Conservation (phyloP, 306 rosid genomes). For the Prunus kanzakura region DNA sequence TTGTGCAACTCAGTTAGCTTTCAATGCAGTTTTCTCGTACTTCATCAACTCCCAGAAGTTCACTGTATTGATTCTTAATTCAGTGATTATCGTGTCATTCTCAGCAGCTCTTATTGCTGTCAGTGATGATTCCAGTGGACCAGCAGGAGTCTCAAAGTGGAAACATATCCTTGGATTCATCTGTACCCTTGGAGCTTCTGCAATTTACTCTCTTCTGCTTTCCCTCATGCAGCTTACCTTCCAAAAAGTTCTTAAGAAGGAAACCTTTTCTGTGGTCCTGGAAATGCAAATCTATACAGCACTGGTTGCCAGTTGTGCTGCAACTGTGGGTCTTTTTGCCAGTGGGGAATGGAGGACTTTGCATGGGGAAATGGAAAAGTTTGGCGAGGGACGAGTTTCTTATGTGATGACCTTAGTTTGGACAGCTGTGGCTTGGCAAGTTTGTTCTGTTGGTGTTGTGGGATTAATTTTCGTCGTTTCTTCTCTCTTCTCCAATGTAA, state of each 20-base stretch:
- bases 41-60: conserved; percentile 84
- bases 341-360: conserved; percentile 77
- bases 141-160: conserved; percentile 40
- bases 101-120: conserved; percentile 74
- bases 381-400: conserved; percentile 51
- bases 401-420: conserved; percentile 75
- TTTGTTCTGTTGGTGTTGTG: conserved; percentile 87
- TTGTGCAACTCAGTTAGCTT: conserved; percentile 83
- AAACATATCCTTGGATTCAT: conserved; percentile 61
- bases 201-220: conserved; percentile 70
- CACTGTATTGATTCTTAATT: conserved; percentile 64
- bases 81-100: conserved; percentile 60
- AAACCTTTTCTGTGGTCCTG: conserved; percentile 78
- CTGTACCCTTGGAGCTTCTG: conserved; percentile 83
- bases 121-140: conserved; percentile 55
- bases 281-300: conserved; percentile 92
- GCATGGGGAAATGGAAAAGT: conserved; percentile 66
- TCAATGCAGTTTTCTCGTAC: conserved; percentile 81
- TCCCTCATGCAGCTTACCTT: conserved; percentile 84
- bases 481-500: conserved; percentile 87
- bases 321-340: conserved; percentile 62
- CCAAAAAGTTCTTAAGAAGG: conserved; percentile 71
- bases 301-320: conserved; percentile 63
- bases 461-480: conserved; percentile 81
- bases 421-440: conserved; percentile 82